Evolutionary conservation across 495 filamentous ascomycete genomes (phyloP), one percentile per base, ranked within the genome.

Genomic region (Emericellopsis terricola): DNA sequence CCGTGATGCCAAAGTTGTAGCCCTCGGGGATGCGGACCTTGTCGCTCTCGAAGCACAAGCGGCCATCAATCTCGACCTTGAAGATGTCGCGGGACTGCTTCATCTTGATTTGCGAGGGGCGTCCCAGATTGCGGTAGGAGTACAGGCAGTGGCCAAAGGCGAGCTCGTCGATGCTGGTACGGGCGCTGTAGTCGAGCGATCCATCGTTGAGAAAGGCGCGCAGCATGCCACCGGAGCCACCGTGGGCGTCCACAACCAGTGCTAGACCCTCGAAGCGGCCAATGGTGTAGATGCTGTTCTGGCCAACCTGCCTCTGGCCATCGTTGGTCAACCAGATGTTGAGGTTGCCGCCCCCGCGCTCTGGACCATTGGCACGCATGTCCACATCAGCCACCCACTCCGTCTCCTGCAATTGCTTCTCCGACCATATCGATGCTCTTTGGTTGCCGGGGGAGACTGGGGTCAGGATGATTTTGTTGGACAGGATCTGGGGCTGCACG

Each of bases 161-260:
- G 29, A 94, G 64, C 41, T 64, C 75, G 53, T 94, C 85, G 3
- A 92, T 73, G 44, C 68, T 76, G 39, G 72, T 68, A 48, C 87
- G 79, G 31, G 64, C 64, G 46, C 73, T 80, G 65, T 80, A 94
- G 49, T 89, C 79, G 39, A 61, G 72, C 16, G 59, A 71, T 36
- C 87, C 89, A 52, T 96, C 89, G 53, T 96, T 97, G 48, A 97
- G 56, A 60, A 96, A 96, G 15, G 80, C 89, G 38, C 89, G 64
- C 34, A 97, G 59, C 47, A 76, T 82, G 38, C 89, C 80, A 33
- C 71, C 76, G 30, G 69, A 64, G 45, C 85, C 84, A 17, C 80
- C 79, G 52, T 93, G 81, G 41, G 81, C 73, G 62, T 96, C 89
- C 36, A 97, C 53, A 11, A 89, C 74, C 33, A 97, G 57, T 10